Base-by-base conservation (phyloP, 305 asterid genomes). In the Withania somnifera region DNA sequence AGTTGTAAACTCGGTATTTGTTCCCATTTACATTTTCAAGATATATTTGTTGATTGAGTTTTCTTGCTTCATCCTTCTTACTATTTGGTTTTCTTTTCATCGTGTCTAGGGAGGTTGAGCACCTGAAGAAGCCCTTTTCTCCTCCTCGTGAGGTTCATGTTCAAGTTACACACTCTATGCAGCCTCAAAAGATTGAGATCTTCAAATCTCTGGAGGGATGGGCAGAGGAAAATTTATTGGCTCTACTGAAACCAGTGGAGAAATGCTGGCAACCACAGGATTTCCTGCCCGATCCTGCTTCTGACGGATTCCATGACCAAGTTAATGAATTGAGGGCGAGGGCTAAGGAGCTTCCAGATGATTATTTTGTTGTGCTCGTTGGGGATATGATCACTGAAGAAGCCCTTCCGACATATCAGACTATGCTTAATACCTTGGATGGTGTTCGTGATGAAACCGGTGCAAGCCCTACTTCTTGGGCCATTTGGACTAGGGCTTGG, bases 261-360 rank as follows among this genome's bases (percentile, higher is more conserved):
- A 94, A 94, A 79, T 53, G 90, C 71, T 94, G 98, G 98, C 97
- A 94, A 80, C 97, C 98, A 64, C 95, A 91, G 86, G 98, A 94
- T 88, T 92, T 90, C 86, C 86, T 94, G 84, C 98, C 98, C 2
- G 95, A 94, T 87, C 94, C 98, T 34, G 84, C 90, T 19, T 94
- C 98, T 9, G 97, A 92, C 75, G 95, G 90, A 77, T 94, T 94
- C 83, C 86, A 93, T 36, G 95, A 94, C 76, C 92, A 89, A 85
- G 84, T 94, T 69, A 89, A 84, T 82, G 97, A 92, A 83, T 50
- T 94, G 76, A 85, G 97, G 86, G 97, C 90, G 79, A 88, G 95
- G 71, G 91, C 94, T 17, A 91, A 83, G 85, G 97, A 93, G 84
- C 64, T 91, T 80, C 93, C 95, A 34, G 95, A 91, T 66, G 95